Evolutionary conservation across 2,329 filamentous ascomycete species (phyloP).

Genomic region (Acrodontium crateriforme): DNA sequence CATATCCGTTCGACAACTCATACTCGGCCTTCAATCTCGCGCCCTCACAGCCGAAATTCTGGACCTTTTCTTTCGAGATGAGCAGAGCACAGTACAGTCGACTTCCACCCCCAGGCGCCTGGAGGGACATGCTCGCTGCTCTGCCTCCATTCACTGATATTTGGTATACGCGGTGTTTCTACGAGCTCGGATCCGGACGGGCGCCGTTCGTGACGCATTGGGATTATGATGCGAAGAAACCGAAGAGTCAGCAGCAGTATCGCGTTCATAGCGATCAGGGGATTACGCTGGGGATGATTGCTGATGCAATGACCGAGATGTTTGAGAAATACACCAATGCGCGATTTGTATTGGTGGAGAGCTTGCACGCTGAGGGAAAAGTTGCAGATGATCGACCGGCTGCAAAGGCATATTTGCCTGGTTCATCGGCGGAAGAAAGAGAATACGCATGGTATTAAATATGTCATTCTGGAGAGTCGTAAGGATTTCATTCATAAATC

Average conservation of each 20-base stretch:
- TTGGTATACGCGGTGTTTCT: constrained; percentile 12
- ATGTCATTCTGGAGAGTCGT: too few relatives aligned
- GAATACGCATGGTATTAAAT: too few relatives aligned
- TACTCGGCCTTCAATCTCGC: constrained; percentile 5
- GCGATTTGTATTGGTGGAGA: constrained; percentile 12
- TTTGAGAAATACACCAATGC: constrained; percentile 11
- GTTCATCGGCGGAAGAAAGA: too few relatives aligned
- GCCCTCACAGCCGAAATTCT: constrained; percentile 6
- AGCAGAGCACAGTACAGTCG: constrained; percentile 6
- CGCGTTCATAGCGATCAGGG: constrained; percentile 3
- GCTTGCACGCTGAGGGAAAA: constrained; percentile 4
- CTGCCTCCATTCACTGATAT: constrained; percentile 10
- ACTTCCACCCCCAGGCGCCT: constrained; percentile 2
- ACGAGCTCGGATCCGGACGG: constrained; percentile 11
- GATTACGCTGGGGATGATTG: constrained; percentile 9
- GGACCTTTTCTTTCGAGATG: constrained; percentile 12
- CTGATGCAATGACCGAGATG: constrained; percentile 13
- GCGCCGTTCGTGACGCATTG: constrained; percentile 13
- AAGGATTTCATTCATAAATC: too few relatives aligned
- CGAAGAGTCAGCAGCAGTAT: constrained; percentile 10
- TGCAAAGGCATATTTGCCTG: too few relatives aligned
- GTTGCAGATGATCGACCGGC: constrained; percentile 5
- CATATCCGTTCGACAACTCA: constrained; percentile 10
- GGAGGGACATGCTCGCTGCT: constrained; percentile 9
- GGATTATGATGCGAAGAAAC: constrained; percentile 8